Evolutionary conservation across 148 eudicot genomes (phyloP).

Genomic region (Agrostemma githago): DNA sequence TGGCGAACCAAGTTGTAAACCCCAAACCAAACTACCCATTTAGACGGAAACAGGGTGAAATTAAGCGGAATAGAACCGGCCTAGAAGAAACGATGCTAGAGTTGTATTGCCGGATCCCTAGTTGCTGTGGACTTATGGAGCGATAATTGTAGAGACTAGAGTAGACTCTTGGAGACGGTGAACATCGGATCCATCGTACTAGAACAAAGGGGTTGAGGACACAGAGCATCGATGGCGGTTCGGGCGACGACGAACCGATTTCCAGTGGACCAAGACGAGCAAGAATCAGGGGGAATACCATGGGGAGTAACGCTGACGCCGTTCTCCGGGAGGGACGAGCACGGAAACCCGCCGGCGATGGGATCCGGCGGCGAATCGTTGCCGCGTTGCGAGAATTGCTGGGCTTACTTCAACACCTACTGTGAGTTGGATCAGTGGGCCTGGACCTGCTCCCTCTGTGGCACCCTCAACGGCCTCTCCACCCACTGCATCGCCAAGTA

Average conservation of each 20-base stretch:
- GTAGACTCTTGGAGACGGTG: too few species aligned
- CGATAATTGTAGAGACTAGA: too few species aligned
- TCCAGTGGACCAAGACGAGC: slow-evolving; percentile 54
- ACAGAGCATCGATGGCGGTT: slow-evolving; percentile 50
- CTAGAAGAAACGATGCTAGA: too few species aligned
- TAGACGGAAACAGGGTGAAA: too few species aligned
- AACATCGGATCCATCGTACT: too few species aligned
- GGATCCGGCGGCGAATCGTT: slow-evolving; percentile 71
- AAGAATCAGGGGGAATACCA: slow-evolving; percentile 69
- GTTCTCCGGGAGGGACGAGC: slow-evolving; percentile 65
- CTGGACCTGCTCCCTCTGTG: slow-evolving; percentile 81
- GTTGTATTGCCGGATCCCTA: too few species aligned
- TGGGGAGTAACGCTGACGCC: slow-evolving; percentile 88
- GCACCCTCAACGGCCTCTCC: slow-evolving; percentile 74
- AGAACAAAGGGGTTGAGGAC: too few species aligned
- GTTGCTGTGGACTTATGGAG: too few species aligned
- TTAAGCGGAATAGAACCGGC: too few species aligned
- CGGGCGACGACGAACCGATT: slow-evolving; percentile 65
- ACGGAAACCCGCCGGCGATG: slow-evolving; percentile 59
- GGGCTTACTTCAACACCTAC: slow-evolving; percentile 89
- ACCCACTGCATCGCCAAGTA: slow-evolving; percentile 55
- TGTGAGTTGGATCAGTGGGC: slow-evolving; percentile 95
- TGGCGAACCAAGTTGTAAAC: too few species aligned
- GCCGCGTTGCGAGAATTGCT: slow-evolving; percentile 94
- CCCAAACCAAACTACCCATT: too few species aligned